Conservation (phyloP, 192 early-diverging fungal species). For the Gaertneriomyces sp. region DNA sequence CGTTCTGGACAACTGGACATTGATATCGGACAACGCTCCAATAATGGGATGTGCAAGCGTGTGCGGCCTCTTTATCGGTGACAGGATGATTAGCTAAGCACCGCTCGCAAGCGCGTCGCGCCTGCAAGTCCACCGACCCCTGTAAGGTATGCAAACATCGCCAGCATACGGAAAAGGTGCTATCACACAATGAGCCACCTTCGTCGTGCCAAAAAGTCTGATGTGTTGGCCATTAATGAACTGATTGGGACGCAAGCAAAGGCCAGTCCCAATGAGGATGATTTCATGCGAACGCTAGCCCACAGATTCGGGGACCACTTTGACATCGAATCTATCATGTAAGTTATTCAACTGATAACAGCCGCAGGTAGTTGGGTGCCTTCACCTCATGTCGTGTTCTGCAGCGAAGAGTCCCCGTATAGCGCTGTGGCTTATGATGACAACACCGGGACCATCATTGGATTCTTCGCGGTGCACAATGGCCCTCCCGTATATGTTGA, state of each 20-base stretch:
- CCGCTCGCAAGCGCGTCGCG: too few species aligned
- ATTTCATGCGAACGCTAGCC: constrained; percentile 32
- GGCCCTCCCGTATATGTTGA: constrained; percentile 38
- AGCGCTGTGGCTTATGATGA: constrained; percentile 35
- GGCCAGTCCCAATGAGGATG: constrained; percentile 18
- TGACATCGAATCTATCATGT: constrained; percentile 41
- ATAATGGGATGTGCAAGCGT: too few species aligned
- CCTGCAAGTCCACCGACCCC: too few species aligned
- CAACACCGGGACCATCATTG: constrained; percentile 25
- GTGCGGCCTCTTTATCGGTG: too few species aligned
- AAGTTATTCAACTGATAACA: neutral
- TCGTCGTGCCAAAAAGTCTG: constrained; percentile 36
- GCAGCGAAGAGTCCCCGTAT: constrained; percentile 33
- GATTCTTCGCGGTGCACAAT: constrained; percentile 37
- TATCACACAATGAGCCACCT: neutral
- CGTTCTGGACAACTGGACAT: too few species aligned
- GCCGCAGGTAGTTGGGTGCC: neutral
- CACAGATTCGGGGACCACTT: constrained; percentile 37
- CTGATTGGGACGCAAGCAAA: constrained; percentile 28
- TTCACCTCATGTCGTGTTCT: neutral
- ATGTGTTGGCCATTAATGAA: constrained; percentile 32
- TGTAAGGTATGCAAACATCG: too few species aligned
- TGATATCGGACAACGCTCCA: too few species aligned
- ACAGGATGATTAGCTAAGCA: too few species aligned
- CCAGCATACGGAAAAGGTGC: too few species aligned